A percentile compares a stretch with the other conserved stretches of the same genome.
Conservation (phyloP, 306 rosid genomes). For the Hylodesmum podocarpum region DNA sequence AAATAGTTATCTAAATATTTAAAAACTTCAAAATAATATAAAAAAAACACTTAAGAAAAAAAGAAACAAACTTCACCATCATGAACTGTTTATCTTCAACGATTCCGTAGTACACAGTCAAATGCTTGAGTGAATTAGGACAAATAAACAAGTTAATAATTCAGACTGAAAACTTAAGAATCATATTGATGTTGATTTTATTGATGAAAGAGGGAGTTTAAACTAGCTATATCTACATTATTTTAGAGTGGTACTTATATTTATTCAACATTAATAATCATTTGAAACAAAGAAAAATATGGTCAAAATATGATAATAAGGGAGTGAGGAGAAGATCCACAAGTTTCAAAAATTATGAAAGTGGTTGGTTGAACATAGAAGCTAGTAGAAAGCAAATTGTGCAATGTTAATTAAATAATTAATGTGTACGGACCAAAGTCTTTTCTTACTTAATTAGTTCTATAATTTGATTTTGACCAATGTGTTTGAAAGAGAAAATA, state of each 20-base stretch:
- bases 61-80: neutral
- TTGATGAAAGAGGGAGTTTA: neutral
- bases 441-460: neutral
- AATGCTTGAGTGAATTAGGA: neutral
- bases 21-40: too few species aligned
- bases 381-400: conserved; percentile 4
- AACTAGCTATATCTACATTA: neutral
- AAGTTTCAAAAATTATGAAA: neutral
- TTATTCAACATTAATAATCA: neutral
- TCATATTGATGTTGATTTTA: too few species aligned
- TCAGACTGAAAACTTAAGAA: too few species aligned
- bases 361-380: neutral
- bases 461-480: conserved; percentile 19
- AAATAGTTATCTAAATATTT: too few species aligned
- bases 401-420: neutral
- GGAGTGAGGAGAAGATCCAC: neutral
- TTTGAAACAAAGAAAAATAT: neutral
- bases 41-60: too few species aligned
- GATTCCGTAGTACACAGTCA: neutral
- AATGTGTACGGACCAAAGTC: conserved; percentile 11
- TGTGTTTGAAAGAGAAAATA: neutral
- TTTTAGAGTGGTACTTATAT: neutral
- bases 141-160: neutral
- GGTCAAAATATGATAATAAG: neutral
- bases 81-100: neutral